A percentile compares a stretch with the other conserved stretches of the same genome.
Evolutionary conservation across 768 basidiomycete species (phyloP).

Genomic region (Suillus americanus): DNA sequence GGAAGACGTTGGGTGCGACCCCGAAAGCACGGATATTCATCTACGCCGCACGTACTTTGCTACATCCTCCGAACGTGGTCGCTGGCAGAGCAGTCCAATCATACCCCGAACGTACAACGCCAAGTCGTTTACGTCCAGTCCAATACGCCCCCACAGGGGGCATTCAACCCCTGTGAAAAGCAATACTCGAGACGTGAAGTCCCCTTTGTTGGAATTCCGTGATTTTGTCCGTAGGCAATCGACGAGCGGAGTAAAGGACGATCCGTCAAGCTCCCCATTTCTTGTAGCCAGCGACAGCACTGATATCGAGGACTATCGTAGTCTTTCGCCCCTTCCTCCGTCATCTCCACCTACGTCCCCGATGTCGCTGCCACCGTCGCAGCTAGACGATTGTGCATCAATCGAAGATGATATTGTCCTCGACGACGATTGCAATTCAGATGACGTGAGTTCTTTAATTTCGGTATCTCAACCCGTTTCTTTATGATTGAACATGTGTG

Average conservation of each 20-base stretch:
- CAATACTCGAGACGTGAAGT: not conserved
- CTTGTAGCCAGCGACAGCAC: conserved; percentile 15
- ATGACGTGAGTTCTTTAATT: conserved; percentile 30
- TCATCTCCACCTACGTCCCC: conserved; percentile 49
- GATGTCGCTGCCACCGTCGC: conserved; percentile 36
- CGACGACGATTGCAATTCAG: conserved; percentile 6
- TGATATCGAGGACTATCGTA: conserved; percentile 17
- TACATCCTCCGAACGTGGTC: conserved; percentile 58
- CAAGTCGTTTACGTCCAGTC: conserved; percentile 15
- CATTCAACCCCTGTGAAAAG: conserved; percentile 25
- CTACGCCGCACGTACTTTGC: conserved; percentile 52
- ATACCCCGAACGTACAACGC: conserved; percentile 23
- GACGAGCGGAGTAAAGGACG: conserved; percentile 3
- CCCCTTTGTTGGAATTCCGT: conserved; percentile 8
- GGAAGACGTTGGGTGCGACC: conserved; percentile 29
- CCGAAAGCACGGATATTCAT: conserved; percentile 33
- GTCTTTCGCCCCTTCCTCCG: conserved; percentile 30
- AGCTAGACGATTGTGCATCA: conserved; percentile 21
- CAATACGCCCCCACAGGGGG: conserved; percentile 17
- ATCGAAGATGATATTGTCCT: conserved; percentile 9
- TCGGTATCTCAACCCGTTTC: not conserved
- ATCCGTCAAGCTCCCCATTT: not conserved
- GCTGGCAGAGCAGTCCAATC: conserved; percentile 54
- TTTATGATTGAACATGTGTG: not conserved
- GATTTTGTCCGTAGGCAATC: conserved; percentile 7